Conservation (phyloP, 306 rosid genomes). For the Dalbergia cultrata region DNA sequence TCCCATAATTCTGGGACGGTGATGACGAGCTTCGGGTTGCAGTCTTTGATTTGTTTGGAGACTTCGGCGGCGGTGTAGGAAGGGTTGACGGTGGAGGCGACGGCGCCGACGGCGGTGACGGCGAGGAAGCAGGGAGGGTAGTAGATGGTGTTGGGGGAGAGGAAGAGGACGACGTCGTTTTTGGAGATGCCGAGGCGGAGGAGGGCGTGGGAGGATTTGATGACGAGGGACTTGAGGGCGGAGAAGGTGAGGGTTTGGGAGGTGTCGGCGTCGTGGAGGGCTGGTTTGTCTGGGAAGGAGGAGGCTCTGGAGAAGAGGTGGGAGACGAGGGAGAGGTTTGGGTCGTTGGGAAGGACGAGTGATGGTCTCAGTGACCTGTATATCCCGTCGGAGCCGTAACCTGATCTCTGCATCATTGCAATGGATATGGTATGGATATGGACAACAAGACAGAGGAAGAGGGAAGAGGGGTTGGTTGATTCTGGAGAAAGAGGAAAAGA, state of each 20-base stretch:
- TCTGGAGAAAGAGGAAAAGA: too few relatives aligned
- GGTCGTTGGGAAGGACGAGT: conserved; percentile 53
- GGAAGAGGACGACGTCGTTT: conserved; percentile 82
- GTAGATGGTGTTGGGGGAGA: conserved; percentile 75
- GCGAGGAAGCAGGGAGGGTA: conserved; percentile 70
- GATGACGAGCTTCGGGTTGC: conserved; percentile 72
- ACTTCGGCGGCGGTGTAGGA: conserved; percentile 70
- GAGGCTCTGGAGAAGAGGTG: conserved; percentile 67
- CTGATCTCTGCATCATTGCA: conserved; percentile 79
- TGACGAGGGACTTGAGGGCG: conserved; percentile 55
- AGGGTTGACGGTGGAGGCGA: conserved; percentile 81
- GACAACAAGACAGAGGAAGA: background rate
- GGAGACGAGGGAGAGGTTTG: conserved; percentile 64
- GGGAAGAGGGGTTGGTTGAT: background rate
- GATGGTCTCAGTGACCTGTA: conserved; percentile 84
- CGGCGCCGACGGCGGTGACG: conserved; percentile 69
- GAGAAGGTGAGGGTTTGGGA: conserved; percentile 57
- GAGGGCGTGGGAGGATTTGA: conserved; percentile 63
- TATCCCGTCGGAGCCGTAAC: conserved; percentile 80
- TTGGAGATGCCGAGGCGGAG: conserved; percentile 65
- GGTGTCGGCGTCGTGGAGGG: conserved; percentile 76
- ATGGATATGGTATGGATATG: background rate
- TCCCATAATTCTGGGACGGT: conserved; percentile 73
- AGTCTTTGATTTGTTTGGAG: conserved; percentile 73
- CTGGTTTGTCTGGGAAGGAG: conserved; percentile 65